These are phyloP conservation scores for Candida yuanshanica DNA, from an alignment of 805 yeast species.

Conservation along the genomic window DNA sequence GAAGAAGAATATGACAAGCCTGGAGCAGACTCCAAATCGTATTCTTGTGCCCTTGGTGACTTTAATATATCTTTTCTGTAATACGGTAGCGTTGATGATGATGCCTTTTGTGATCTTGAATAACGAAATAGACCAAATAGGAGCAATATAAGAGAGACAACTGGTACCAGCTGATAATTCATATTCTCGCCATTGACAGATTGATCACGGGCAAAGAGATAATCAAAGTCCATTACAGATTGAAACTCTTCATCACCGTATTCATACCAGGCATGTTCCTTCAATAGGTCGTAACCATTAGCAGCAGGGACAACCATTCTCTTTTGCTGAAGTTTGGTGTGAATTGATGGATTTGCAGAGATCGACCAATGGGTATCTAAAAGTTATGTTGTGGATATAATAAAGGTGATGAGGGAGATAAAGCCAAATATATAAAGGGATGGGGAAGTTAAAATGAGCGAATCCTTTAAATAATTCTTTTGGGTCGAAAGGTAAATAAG, in stretches of 20 bases:
- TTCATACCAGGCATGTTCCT: conserved; percentile 26
- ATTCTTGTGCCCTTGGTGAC: background rate
- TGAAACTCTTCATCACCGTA: conserved; percentile 12
- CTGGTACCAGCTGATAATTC: background rate
- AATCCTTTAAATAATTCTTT: background rate
- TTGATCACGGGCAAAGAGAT: conserved; percentile 7
- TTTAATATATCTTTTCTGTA: background rate
- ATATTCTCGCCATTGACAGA: background rate
- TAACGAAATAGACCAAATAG: background rate
- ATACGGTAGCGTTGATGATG: background rate
- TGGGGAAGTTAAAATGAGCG: background rate
- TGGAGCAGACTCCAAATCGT: conserved; percentile 3
- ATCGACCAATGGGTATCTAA: background rate
- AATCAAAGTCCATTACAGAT: conserved; percentile 16
- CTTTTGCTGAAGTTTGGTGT: background rate
- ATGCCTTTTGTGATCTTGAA: background rate
- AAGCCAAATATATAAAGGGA: background rate
- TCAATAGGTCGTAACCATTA: conserved; percentile 15
- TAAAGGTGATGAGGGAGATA: background rate
- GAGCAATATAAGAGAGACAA: background rate
- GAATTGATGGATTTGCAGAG: background rate
- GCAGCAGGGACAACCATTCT: conserved; percentile 24
- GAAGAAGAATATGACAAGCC: conserved; percentile 3
- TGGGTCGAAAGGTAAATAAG: too few relatives aligned
- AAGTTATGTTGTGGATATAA: background rate